A percentile compares a stretch with the other conserved stretches of the same genome.
Conservation (phyloP, 2,329 filamentous ascomycete genomes). For the Saccharata proteae region DNA sequence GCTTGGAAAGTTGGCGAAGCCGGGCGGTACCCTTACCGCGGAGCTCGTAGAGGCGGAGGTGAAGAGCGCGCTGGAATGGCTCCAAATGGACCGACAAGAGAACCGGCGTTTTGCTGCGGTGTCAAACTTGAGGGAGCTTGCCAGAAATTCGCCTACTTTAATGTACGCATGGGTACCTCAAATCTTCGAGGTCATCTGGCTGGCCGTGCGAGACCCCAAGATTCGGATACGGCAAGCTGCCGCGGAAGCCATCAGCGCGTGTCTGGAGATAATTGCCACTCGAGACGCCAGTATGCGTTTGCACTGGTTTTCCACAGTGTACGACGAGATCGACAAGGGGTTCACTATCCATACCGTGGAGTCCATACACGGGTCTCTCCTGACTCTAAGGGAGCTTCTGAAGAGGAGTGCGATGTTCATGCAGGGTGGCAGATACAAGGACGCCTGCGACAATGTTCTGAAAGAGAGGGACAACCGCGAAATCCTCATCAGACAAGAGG, state of each 20-base stretch:
- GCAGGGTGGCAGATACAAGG: conserved; percentile 77
- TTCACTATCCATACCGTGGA: conserved; percentile 70
- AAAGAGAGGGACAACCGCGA: conserved; percentile 91
- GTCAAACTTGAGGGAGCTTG: conserved; percentile 78
- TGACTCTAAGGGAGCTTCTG: conserved; percentile 85
- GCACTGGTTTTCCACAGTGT: conserved; percentile 82
- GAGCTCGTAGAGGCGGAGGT: conserved; percentile 95
- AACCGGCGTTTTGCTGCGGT: conserved; percentile 89
- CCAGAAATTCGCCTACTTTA: conserved; percentile 83
- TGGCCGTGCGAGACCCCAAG: conserved; percentile 78
- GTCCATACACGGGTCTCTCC: conserved; percentile 81
- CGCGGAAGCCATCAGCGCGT: conserved; percentile 84
- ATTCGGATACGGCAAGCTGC: conserved; percentile 86
- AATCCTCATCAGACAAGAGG: conserved; percentile 72
- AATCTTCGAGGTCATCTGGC: conserved; percentile 93
- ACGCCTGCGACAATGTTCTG: conserved; percentile 85
- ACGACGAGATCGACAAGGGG: conserved; percentile 69
- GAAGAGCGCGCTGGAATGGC: conserved; percentile 90
- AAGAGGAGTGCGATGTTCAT: conserved; percentile 98
- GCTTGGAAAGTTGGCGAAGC: conserved; percentile 78
- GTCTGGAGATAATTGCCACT: conserved; percentile 89
- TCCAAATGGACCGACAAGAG: conserved; percentile 89
- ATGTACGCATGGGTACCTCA: conserved; percentile 94
- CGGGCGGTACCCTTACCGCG: conserved; percentile 85
- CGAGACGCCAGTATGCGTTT: conserved; percentile 80